Base-by-base conservation (phyloP, 257 asterid species). In the Agastache rugosa region DNA sequence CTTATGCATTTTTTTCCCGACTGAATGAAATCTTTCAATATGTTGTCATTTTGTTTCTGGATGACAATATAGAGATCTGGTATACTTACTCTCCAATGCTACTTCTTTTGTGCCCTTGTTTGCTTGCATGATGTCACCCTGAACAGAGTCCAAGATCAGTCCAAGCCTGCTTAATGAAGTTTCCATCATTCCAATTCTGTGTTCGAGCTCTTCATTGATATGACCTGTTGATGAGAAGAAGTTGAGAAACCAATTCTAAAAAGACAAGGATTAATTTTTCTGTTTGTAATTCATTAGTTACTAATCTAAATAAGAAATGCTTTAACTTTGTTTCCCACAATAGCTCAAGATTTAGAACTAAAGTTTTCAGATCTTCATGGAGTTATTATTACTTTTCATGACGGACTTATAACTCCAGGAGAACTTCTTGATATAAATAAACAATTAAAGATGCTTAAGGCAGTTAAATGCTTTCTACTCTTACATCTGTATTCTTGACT, bases 101-200 rank as follows among this genome's bases (percentile, higher is more conserved):
- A 88, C 74, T 83, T 92, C 97, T 84, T 92, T 92, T 67, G 90
- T 90, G 67, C 96, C 92, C 89, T 84, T 90, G 85, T 90, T 89
- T 59, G 80, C 93, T 85, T 90, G 96, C 88, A 92, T 89, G 78
- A 95, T 70, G 80, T 92, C 98, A 81, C 86, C 79, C 83, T 95
- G 99, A 76, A 92, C 79, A 64, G 96, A 90, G 81, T 95, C 97
- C 91, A 92, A 70, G 68, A 90, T 83, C 87, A 90, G 84, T 72
- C 93, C 96, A 55, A 86, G 78, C 85, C 94, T 89, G 86, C 88
- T 89, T 76, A 92, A 75, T 55, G 94, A 89, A 77, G 91, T 91
- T 83, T 95, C 99, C 44, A 92, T 80, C 88, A 84, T 80, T 71
- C 96, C 96, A 68, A 95, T 82, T 82, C 87, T 88, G 86, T 87